Evolutionary conservation across 768 basidiomycete species (phyloP).

Genomic region (Lactifluus subvellereus): DNA sequence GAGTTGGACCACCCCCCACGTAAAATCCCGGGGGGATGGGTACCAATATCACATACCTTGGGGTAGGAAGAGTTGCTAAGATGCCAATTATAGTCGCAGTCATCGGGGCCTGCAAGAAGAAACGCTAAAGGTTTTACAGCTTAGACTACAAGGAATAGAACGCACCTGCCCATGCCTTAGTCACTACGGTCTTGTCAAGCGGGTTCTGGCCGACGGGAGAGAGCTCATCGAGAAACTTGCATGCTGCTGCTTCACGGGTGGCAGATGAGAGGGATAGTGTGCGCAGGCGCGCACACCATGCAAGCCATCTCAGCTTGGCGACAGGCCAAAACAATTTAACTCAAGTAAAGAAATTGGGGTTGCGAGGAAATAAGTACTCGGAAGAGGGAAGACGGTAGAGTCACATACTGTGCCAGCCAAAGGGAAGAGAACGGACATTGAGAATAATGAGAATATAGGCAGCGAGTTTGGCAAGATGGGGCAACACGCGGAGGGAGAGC

Average conservation of each 20-base stretch:
- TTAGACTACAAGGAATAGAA: background rate
- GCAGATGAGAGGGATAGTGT: slow-evolving; percentile 8
- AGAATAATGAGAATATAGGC: slow-evolving; percentile 5
- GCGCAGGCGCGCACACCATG: slow-evolving; percentile 6
- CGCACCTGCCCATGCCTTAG: slow-evolving; percentile 25
- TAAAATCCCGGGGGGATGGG: background rate
- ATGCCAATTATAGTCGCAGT: slow-evolving; percentile 68
- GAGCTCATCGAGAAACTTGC: slow-evolving; percentile 15
- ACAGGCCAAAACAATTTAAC: slow-evolving; percentile 18
- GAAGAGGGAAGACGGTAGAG: background rate
- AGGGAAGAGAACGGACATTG: slow-evolving; percentile 14
- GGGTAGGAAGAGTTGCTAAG: slow-evolving; percentile 79
- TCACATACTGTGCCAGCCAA: slow-evolving; percentile 23
- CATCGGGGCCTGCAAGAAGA: slow-evolving; percentile 51
- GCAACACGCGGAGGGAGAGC: slow-evolving; percentile 4
- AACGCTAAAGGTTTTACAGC: background rate
- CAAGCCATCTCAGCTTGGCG: slow-evolving; percentile 1
- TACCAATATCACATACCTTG: slow-evolving; percentile 41
- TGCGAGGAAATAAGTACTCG: background rate
- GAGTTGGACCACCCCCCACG: too few relatives aligned
- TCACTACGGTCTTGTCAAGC: slow-evolving; percentile 22
- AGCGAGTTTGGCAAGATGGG: slow-evolving; percentile 9
- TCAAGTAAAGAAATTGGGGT: background rate
- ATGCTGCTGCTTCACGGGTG: background rate
- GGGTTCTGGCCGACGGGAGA: slow-evolving; percentile 26